These are phyloP conservation scores for Beauveria asiatica DNA, from an alignment of 2,329 filamentous ascomycete genomes.

Conservation along the genomic window DNA sequence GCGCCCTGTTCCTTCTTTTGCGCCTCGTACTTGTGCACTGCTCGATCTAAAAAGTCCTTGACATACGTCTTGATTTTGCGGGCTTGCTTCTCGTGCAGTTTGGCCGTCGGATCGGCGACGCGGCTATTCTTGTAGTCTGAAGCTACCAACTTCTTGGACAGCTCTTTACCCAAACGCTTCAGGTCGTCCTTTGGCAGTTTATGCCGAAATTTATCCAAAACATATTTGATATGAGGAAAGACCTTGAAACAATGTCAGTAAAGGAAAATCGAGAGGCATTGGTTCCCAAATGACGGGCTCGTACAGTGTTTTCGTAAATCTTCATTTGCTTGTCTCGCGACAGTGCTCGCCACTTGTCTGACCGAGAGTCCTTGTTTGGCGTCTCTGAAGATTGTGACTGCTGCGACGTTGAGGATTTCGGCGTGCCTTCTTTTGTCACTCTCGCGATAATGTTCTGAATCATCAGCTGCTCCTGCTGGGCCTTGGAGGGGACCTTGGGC, in stretches of 20 bases:
- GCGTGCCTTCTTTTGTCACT: conserved; percentile 60
- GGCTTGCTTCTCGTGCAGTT: conserved; percentile 66
- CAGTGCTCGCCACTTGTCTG: conserved; percentile 62
- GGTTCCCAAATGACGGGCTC: conserved; percentile 23
- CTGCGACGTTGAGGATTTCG: conserved; percentile 35
- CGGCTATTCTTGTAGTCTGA: conserved; percentile 86
- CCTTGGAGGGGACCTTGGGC: conserved; percentile 56
- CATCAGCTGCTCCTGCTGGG: conserved; percentile 56
- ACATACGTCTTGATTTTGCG: conserved; percentile 78
- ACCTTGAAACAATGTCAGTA: conserved; percentile 43
- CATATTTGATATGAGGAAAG: conserved; percentile 74
- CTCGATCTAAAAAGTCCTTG: conserved; percentile 79
- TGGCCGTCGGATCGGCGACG: conserved; percentile 68
- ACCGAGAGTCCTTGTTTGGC: conserved; percentile 48
- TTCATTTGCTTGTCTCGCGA: conserved; percentile 85
- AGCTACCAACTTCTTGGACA: conserved; percentile 80
- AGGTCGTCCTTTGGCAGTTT: conserved; percentile 75
- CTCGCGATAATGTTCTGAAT: conserved; percentile 80
- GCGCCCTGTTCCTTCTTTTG: conserved; percentile 54
- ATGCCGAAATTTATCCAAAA: conserved; percentile 78
- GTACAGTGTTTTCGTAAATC: conserved; percentile 86
- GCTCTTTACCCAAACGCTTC: conserved; percentile 55
- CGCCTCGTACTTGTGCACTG: conserved; percentile 63
- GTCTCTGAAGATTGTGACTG: conserved; percentile 45
- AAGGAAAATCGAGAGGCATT: neutral